Evolutionary conservation across 176 grass and related monocot species (phyloP).

Genomic region (Rhynchospora pubera): DNA sequence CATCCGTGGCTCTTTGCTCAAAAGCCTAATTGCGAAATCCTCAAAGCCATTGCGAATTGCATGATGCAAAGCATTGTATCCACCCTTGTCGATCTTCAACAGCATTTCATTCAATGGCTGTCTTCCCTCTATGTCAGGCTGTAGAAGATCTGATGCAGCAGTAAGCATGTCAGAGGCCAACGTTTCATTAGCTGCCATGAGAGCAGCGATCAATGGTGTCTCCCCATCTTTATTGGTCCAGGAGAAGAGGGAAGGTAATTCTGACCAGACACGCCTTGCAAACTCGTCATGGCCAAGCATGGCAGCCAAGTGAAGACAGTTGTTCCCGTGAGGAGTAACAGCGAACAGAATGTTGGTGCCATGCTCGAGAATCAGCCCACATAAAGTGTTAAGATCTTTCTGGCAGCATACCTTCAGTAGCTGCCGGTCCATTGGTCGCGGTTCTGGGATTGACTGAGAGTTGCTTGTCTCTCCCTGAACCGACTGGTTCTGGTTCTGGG

Average conservation of each 20-base stretch:
- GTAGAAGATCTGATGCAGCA: background rate
- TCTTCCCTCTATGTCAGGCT: no score
- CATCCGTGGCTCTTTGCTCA: background rate
- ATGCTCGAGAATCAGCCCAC: no score
- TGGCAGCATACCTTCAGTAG: background rate
- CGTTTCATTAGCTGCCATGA: background rate
- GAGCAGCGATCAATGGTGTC: background rate
- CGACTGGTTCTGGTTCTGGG: no score
- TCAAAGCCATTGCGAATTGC: background rate
- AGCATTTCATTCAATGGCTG: background rate
- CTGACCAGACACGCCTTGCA: background rate
- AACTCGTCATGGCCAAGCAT: background rate
- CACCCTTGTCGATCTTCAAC: background rate
- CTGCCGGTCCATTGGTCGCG: background rate
- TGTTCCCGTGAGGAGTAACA: background rate
- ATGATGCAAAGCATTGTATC: conserved; percentile 4
- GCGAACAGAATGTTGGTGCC: background rate
- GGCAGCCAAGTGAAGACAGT: background rate
- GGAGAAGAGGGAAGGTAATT: background rate
- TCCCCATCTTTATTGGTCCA: background rate
- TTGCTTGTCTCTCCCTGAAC: no score
- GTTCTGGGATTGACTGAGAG: no score
- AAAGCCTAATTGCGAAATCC: background rate
- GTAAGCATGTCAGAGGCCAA: background rate
- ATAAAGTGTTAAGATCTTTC: background rate